Conservation (phyloP, 805 yeast species). For the Cyberlindnera xylosilytica region DNA sequence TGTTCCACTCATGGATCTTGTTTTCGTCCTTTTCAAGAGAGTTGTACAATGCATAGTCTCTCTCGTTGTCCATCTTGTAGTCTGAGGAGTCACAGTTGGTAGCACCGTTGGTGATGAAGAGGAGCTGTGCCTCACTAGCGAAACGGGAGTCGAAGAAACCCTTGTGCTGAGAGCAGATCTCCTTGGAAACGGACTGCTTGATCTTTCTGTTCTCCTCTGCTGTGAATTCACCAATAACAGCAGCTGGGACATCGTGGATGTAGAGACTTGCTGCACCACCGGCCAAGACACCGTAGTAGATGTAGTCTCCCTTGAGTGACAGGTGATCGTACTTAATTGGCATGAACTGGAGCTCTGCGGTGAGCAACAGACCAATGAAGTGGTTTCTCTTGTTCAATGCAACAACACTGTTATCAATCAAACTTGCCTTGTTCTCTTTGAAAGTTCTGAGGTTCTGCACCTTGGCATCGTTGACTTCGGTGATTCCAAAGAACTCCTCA, state of each 20-base stretch:
- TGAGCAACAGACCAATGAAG: constrained; percentile 22
- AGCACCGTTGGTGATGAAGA: constrained; percentile 19
- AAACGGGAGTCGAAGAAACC: constrained; percentile 8
- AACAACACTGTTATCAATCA: constrained; percentile 12
- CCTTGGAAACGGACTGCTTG: constrained; percentile 14
- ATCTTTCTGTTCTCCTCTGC: constrained; percentile 14
- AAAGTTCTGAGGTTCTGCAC: constrained; percentile 18
- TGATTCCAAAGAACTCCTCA: constrained; percentile 13
- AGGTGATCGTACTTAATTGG: constrained; percentile 21
- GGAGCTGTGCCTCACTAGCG: background rate
- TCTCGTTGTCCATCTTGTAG: constrained; percentile 11
- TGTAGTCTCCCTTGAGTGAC: constrained; percentile 29
- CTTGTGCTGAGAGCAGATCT: constrained; percentile 19
- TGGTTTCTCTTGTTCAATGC: constrained; percentile 20
- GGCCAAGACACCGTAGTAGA: constrained; percentile 31
- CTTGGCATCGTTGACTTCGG: constrained; percentile 1
- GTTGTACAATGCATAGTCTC: constrained; percentile 8
- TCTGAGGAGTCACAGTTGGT: constrained; percentile 14
- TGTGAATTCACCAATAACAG: constrained; percentile 17
- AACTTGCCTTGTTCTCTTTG: constrained; percentile 28
- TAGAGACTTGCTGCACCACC: constrained; percentile 12
- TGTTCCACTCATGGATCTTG: constrained; percentile 10
- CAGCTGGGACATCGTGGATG: constrained; percentile 13
- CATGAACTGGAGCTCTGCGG: constrained; percentile 20
- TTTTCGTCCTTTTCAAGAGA: constrained; percentile 2